Base-by-base conservation (phyloP, 495 filamentous ascomycete species). In the Annulohypoxylon stygium region DNA sequence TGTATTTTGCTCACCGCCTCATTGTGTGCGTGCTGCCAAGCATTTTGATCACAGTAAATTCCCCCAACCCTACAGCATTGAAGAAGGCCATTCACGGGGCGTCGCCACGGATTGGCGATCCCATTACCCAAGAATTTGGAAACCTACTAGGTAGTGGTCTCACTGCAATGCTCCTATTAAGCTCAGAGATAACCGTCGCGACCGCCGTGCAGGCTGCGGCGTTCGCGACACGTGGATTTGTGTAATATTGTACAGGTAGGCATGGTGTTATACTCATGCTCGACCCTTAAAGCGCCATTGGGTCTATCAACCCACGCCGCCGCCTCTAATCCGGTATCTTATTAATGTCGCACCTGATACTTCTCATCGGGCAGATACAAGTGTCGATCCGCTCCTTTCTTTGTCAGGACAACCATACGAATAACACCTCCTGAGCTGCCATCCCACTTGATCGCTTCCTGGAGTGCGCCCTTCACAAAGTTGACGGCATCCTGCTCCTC, bases 401-500 rank as follows among this genome's bases (percentile, higher is more conserved):
- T 83, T 62, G 96, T 99, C 84, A 99, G 82, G 59, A 99, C 96
- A 61, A 98, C 97, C 92, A 99, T 90, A 70, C 96, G 90, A 78
- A 99, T 99, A 53, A 99, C 96, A 80, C 97, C 96, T 61, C 96
- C 96, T 10, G 97, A 98, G 85, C 95, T 97, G 48, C 96, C 69
- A 80, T 99, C 96, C 96, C 96, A 98, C 83, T 97, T 97, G 86
- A 99, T 97, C 12, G 96, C 96, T 84, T 99, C 95, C 76, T 89
- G 86, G 80, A 99, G 82, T 10, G 96, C 89, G 45, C 89, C 91
- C 80, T 97, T 97, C 75, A 99, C 97, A 73, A 98, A 99, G 30
- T 90, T 81, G 65, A 99, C 88, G n/a, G 96, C 97, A 68, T 97
- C 94, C 47, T 88, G 86, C 86, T 99, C 95, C 25, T 91, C 92